Base-by-base conservation (phyloP, 225 moss, liverwort and hornwort genomes). In the Pseudoscleropodium purum region DNA sequence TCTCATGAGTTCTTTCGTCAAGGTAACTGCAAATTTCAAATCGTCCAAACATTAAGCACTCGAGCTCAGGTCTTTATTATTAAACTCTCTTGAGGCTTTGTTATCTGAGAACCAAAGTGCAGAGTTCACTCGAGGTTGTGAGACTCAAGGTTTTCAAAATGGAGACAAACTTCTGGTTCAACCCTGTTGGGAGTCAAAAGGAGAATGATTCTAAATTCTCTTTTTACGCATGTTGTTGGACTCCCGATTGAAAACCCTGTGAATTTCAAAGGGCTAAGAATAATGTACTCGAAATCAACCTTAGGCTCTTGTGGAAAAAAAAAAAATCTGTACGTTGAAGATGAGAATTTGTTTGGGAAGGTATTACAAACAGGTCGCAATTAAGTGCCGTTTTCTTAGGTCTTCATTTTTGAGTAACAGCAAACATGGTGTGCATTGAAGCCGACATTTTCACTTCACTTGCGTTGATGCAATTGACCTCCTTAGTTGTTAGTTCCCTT, bases 211-310 rank as follows among this genome's bases (percentile, higher is more conserved):
- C 34, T 52, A 52, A 34, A 76, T 76, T 52, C 52, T 34, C 52
- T 34, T 76, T 29, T 34, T 34, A 23, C 34, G 52, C 34, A 76
- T 51, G 34, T 51, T 34, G 12, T 21, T 34, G 21, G 14, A 34
- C 5, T 21, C 18, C 18, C 2, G 7, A 0, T 75, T 2, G 13
- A 21, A 76, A 33, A 13, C 6, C 5, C 2, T 3, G 7, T 9
- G 37, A 54, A 37, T 25, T 54, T 24, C 5, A 24, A 54, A 78
- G 15, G 5, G 54, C 78, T 37, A 25, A 25, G 16, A 37, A 37
- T 56, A n/a, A 56, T 56, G 25, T 56, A 56, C 10, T 37, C 1
- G 1, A 79, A 79, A 56, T 37, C 79, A 37, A 25, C 10, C 6
- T 26, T 34, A 52, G 13, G 0, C 14, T 77, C 23, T 9, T 36